Evolutionary conservation across 305 asterid genomes (phyloP), one percentile per base, ranked within the genome.

Genomic region (Fraxinus latifolia): DNA sequence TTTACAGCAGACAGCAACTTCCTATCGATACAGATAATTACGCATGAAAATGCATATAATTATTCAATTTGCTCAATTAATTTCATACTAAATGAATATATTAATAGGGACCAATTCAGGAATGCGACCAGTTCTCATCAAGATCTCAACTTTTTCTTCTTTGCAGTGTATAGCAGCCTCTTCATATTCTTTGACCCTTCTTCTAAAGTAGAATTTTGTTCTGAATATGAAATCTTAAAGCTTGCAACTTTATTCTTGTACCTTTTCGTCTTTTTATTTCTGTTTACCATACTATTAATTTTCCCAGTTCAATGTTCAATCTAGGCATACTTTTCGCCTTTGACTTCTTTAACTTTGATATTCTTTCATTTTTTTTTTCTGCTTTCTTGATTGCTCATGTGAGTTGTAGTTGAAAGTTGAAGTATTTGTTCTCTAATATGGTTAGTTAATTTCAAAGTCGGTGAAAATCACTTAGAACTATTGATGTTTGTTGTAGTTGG

Each of bases 61-160:
- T 71, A 81, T 37, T 80, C 77, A 0, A 34, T 80, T 80, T 58
- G 67, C 23, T 77, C 6, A 11, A 8, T 36, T 77, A 25, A 6
- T 77, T 77, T 79, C 82, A 19, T 25, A 82, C 23, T 82, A 84
- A 77, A 15, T 55, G 74, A 84, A 83, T 83, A 67, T 62, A 44
- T 67, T 67, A 68, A 27, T 12, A 73, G 37, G 31, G 83, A n/a
- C 83, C 87, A 85, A 58, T 78, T 76, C 72, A 27, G 74, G 76
- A 47, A 71, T 55, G 80, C 53, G 88, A 82, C 77, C 89, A 80
- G 42, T 86, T 86, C 81, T 74, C 82, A 79, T 86, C 90, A 89
- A 88, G 93, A 87, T 89, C 92, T 82, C 89, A 83, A 15, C 87
- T 47, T 85, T 78, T 82, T 65, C 75, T 74, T 25, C 44, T 81